phyloP scores from a whole-genome alignment of 768 basidiomycete species.

The Pleurotus platypus region DNA sequence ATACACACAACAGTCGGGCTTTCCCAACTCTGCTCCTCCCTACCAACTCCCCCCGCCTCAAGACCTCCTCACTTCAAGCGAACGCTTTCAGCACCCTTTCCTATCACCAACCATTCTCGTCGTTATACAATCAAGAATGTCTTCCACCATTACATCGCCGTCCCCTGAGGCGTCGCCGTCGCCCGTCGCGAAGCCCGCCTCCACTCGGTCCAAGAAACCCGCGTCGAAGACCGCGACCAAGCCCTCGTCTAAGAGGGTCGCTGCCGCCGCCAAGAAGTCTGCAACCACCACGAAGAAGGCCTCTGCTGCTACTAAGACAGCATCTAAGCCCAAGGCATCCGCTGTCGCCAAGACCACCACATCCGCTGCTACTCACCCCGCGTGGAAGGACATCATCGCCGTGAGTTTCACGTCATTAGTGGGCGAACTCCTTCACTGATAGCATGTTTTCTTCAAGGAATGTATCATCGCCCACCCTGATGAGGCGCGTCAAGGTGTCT shows the following conservation, averaged over 20 bases:
- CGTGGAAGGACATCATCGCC: conserved; percentile 56
- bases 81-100: neutral
- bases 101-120: conserved; percentile 2
- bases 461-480: conserved; percentile 7
- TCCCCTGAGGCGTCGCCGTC: conserved; percentile 16
- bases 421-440: neutral
- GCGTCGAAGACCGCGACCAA: too few species aligned
- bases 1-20: neutral
- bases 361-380: conserved; percentile 32
- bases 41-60: neutral
- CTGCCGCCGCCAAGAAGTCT: conserved; percentile 14
- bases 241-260: conserved; percentile 14
- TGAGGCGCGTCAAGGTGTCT: conserved; percentile 7
- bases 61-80: conserved; percentile 9
- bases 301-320: conserved; percentile 25
- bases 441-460: neutral
- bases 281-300: conserved; percentile 17
- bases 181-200: conserved; percentile 16
- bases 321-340: conserved; percentile 27
- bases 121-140: conserved; percentile 15
- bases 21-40: neutral
- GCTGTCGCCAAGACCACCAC: conserved; percentile 15
- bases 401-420: conserved; percentile 22
- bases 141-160: conserved; percentile 23
- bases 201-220: conserved; percentile 8